These are phyloP conservation scores for Corymbia maculata DNA, from an alignment of 345 rosid genomes.

Conservation along the genomic window DNA sequence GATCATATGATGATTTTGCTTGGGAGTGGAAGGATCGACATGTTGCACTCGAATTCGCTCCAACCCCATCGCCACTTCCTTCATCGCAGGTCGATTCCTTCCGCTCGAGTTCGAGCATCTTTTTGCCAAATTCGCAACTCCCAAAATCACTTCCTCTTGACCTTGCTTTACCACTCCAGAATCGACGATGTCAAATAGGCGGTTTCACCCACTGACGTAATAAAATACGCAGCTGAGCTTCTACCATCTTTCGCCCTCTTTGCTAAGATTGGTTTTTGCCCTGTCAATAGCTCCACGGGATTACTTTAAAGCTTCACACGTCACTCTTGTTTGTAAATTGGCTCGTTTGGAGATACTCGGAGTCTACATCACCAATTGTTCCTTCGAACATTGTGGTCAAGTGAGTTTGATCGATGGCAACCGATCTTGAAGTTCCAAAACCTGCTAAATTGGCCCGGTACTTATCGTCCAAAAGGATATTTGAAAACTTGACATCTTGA, in stretches of 20 bases:
- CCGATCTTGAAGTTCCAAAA: conserved; percentile 2
- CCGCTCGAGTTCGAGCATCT: conserved; percentile 1
- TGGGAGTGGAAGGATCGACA: no score
- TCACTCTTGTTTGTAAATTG: conserved; percentile 11
- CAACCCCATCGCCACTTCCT: background rate
- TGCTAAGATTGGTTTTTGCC: background rate
- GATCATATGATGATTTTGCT: no score
- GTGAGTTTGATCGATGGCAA: conserved; percentile 6
- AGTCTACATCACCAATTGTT: conserved; percentile 8
- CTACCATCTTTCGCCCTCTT: background rate
- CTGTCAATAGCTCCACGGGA: conserved; percentile 5
- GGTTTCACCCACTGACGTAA: conserved; percentile 1
- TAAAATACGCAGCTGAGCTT: background rate
- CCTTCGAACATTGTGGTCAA: conserved; percentile 7
- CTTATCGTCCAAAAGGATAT: conserved; percentile 9
- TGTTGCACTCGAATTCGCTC: background rate
- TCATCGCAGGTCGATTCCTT: background rate
- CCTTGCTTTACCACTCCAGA: background rate
- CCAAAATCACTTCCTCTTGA: background rate
- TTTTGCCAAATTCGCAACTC: background rate
- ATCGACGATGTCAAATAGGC: background rate
- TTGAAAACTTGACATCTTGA: conserved; percentile 9
- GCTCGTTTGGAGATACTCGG: conserved; percentile 3
- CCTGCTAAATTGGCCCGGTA: conserved; percentile 8
- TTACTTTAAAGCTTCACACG: conserved; percentile 7